These are phyloP conservation scores for Lepidium aucheri DNA, from an alignment of 345 rosid species.

Conservation along the genomic window DNA sequence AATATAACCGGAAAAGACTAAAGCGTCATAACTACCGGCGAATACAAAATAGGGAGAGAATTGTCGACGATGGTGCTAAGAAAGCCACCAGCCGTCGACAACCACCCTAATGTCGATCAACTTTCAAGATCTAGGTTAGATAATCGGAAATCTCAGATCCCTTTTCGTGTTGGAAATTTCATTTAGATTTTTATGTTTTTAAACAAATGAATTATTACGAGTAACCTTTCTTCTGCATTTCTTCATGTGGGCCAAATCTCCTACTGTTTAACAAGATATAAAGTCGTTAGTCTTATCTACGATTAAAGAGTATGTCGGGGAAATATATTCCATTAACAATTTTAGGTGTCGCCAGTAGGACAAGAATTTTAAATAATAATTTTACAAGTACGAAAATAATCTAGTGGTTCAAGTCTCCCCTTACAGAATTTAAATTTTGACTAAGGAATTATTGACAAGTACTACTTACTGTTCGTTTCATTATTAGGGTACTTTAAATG, in stretches of 20 bases:
- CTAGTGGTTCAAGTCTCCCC: conserved; percentile 1
- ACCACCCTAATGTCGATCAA: too few relatives aligned
- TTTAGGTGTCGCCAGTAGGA: conserved; percentile 12
- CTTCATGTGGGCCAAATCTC: conserved; percentile 17
- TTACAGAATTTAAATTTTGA: conserved; percentile 1
- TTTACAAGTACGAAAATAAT: neutral
- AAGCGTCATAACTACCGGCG: too few relatives aligned
- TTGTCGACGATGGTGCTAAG: too few relatives aligned
- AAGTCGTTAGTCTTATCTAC: conserved; percentile 20
- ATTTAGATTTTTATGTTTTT: too few relatives aligned
- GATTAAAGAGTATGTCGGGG: conserved; percentile 30
- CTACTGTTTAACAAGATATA: conserved; percentile 5
- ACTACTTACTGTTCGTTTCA: neutral
- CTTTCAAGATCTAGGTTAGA: too few relatives aligned
- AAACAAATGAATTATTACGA: neutral
- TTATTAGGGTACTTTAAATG: neutral
- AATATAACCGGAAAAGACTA: too few relatives aligned
- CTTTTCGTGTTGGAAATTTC: too few relatives aligned
- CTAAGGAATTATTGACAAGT: neutral
- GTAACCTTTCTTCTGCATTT: conserved; percentile 17
- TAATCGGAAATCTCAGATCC: too few relatives aligned
- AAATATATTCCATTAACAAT: conserved; percentile 7
- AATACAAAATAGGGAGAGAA: too few relatives aligned
- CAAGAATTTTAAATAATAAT: neutral
- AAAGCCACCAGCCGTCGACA: too few relatives aligned